Evolutionary conservation across 106 monocot genomes (phyloP).

Genomic region (Apostasia ramifera): DNA sequence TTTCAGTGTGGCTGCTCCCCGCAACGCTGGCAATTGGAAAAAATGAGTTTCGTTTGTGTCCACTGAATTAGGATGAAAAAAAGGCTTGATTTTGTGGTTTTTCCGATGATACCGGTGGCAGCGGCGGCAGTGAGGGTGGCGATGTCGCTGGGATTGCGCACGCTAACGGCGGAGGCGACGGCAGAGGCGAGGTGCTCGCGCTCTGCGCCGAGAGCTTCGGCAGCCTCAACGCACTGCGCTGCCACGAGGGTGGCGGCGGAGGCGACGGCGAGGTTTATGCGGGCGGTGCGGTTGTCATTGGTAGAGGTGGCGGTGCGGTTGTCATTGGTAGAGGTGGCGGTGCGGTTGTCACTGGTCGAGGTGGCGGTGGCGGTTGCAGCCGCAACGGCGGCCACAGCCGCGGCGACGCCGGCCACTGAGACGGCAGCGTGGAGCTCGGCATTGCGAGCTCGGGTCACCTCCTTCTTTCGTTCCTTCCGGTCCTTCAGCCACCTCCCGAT

Average conservation of each 20-base stretch:
- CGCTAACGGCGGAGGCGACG: conserved; percentile 58
- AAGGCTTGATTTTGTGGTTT: not conserved
- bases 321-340: too few relatives aligned
- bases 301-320: conserved; percentile 26
- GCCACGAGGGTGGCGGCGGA: conserved; percentile 70
- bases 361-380: conserved; percentile 22
- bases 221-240: conserved; percentile 69
- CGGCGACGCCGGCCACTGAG: conserved; percentile 68
- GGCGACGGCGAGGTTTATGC: conserved; percentile 57
- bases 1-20: conserved; percentile 75
- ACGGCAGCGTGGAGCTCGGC: conserved; percentile 75
- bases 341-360: not conserved
- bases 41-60: not conserved
- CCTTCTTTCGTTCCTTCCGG: conserved; percentile 61
- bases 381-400: conserved; percentile 46
- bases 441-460: conserved; percentile 71
- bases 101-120: conserved; percentile 40
- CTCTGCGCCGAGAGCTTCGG: conserved; percentile 55
- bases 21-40: conserved; percentile 31
- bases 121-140: conserved; percentile 60
- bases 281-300: conserved; percentile 36
- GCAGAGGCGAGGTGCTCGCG: conserved; percentile 51
- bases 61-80: not conserved
- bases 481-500: conserved; percentile 83
- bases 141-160: conserved; percentile 51